These are phyloP conservation scores for Fusarium brevicatenulatum DNA, from an alignment of 2,329 filamentous ascomycete species.

Conservation along the genomic window DNA sequence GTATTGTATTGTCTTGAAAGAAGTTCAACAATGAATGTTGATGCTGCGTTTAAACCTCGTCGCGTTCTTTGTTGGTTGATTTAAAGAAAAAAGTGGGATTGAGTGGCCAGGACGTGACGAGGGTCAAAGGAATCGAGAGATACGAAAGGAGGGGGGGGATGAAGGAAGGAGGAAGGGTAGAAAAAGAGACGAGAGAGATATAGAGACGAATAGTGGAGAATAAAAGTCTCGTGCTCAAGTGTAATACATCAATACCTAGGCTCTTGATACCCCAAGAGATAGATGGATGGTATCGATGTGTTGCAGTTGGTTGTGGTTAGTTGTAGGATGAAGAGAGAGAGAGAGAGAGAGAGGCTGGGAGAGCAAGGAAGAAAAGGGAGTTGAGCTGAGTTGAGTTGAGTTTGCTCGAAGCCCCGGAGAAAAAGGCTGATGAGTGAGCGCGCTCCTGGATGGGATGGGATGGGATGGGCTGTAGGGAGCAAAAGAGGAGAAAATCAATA, in stretches of 20 bases:
- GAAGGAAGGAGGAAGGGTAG: neutral
- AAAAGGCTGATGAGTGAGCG: neutral
- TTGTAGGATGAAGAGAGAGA: slow-evolving; percentile 6
- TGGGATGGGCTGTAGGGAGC: slow-evolving; percentile 15
- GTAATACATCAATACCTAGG: slow-evolving; percentile 26
- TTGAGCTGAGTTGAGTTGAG: slow-evolving; percentile 8
- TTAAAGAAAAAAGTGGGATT: slow-evolving; percentile 38
- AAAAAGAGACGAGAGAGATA: slow-evolving; percentile 19
- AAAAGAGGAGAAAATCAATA: slow-evolving; percentile 22
- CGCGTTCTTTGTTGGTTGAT: slow-evolving; percentile 30
- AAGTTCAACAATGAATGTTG: slow-evolving; percentile 11
- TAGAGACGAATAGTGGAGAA: slow-evolving; percentile 30
- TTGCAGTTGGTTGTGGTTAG: slow-evolving; percentile 8
- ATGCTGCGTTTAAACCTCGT: slow-evolving; percentile 6
- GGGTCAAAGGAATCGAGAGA: slow-evolving; percentile 12
- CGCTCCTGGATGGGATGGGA: neutral
- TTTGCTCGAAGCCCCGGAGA: slow-evolving; percentile 9
- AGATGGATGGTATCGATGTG: neutral
- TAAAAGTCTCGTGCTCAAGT: slow-evolving; percentile 30
- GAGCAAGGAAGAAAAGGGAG: slow-evolving; percentile 1
- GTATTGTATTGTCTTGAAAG: neutral
- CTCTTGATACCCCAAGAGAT: neutral
- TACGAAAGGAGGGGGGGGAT: slow-evolving; percentile 10
- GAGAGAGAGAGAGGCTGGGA: neutral
- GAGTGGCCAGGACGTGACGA: slow-evolving; percentile 23